phyloP scores from a whole-genome alignment of 1,284 basidiomycete genomes.

The Fomitopsis palustris region DNA sequence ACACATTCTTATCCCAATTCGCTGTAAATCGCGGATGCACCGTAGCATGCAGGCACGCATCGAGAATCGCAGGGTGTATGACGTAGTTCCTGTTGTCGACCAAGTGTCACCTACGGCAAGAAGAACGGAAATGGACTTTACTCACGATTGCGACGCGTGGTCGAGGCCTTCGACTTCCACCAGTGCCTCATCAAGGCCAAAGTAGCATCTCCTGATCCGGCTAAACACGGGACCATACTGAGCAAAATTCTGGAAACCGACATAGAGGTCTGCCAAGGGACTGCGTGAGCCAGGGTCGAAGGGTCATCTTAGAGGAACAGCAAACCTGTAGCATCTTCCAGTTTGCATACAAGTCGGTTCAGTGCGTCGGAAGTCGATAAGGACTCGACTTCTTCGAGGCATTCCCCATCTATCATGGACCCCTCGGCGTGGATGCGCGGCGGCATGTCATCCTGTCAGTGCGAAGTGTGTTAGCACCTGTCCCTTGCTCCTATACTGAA shows the following conservation, averaged over 20 bases:
- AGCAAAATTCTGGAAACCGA: conserved; percentile 9
- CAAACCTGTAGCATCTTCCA: background rate
- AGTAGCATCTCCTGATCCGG: conserved; percentile 3
- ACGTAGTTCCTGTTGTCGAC: conserved; percentile 5
- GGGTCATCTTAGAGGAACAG: background rate
- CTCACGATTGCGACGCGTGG: conserved; percentile 11
- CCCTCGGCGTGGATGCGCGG: conserved; percentile 18
- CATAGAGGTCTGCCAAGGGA: conserved; percentile 10
- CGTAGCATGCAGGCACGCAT: conserved; percentile 29
- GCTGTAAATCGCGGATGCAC: conserved; percentile 24
- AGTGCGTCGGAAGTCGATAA: background rate
- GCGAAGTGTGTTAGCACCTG: too few species aligned
- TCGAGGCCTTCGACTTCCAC: conserved; percentile 3
- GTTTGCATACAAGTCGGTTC: background rate
- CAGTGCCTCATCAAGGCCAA: conserved; percentile 7
- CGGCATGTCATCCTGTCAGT: too few species aligned
- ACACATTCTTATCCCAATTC: conserved; percentile 17
- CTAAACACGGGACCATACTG: conserved; percentile 15
- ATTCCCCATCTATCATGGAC: background rate
- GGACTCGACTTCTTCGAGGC: too few species aligned
- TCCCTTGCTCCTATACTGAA: too few species aligned
- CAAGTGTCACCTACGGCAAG: conserved; percentile 7
- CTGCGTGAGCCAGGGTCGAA: too few species aligned
- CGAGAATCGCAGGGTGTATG: conserved; percentile 37
- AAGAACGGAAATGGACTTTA: background rate